Conservation (phyloP, 768 basidiomycete species). For the Filobasidium floriforme region DNA sequence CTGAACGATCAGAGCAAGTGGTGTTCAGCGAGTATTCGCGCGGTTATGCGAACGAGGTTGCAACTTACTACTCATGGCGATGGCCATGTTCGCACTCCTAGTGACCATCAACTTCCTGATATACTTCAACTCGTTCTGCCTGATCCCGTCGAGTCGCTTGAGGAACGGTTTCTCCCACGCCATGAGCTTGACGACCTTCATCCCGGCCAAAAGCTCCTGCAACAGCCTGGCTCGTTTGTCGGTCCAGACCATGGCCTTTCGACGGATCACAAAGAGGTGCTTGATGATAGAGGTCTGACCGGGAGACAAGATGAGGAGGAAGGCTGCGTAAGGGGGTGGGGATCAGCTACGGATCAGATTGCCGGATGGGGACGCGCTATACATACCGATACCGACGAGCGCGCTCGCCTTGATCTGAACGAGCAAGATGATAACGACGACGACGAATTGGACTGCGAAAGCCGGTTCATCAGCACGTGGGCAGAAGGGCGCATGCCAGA, state of each 20-base stretch:
- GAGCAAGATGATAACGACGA: slow-evolving; percentile 54
- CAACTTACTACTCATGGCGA: slow-evolving; percentile 50
- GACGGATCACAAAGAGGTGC: slow-evolving; percentile 59
- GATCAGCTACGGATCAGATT: slow-evolving; percentile 39
- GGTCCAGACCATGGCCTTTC: slow-evolving; percentile 73
- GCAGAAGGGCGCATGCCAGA: background rate
- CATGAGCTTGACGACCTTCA: slow-evolving; percentile 89
- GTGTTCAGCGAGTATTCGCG: background rate
- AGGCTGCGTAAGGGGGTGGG: slow-evolving; percentile 28
- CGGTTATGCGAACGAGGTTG: background rate
- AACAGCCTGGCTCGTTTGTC: slow-evolving; percentile 82
- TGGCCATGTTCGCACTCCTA: slow-evolving; percentile 45
- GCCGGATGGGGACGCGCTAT: slow-evolving; percentile 56
- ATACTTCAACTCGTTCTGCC: slow-evolving; percentile 64
- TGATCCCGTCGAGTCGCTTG: slow-evolving; percentile 60
- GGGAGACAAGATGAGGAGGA: slow-evolving; percentile 51
- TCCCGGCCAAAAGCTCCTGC: slow-evolving; percentile 79
- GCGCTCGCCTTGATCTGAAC: slow-evolving; percentile 61
- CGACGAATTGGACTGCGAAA: slow-evolving; percentile 28
- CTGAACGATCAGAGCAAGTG: background rate
- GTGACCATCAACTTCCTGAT: slow-evolving; percentile 43
- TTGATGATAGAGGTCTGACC: slow-evolving; percentile 68
- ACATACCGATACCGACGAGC: slow-evolving; percentile 50
- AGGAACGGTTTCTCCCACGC: slow-evolving; percentile 80
- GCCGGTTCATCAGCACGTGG: background rate